Evolutionary conservation across 331 rosid genomes (phyloP), one percentile per base, ranked within the genome.

Genomic region (Malus hybrid): DNA sequence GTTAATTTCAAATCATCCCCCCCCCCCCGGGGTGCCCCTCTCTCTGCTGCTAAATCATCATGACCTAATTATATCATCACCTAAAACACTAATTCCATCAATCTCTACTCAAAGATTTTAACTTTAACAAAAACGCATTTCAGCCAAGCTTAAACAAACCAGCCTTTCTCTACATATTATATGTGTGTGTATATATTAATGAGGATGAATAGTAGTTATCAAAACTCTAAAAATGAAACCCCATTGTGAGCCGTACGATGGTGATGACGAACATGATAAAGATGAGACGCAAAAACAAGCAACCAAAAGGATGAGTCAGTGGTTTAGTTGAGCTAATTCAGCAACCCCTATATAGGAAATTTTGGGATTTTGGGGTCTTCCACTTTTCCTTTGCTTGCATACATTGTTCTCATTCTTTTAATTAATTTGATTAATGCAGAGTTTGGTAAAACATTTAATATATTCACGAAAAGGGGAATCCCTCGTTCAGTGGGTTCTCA

Each of bases 1-100:
- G 56, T 46, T 67, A 64, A 67, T 72, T 32, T 50, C 44, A 68
- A 71, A 81, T 68, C 44, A 67, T 73, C 20, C 16, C 36, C 39
- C 73, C 39, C 8, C 24, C 8, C 24, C 46, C 69, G 9, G 36
- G 36, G 2, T 2, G 39, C 16, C 31, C 5, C 28, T 5, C 9
- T 69, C 18, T 29, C 36, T 59, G 46, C 46, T 39, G 79, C 78
- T 62, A 48, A 62, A 69, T 77, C 80, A 82, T 73, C 73, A 77
- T 82, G 85, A 82, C 85, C 85, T 73, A 77, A 77, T 77, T 65
- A 77, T 62, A 16, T 71, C 79, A 77, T 82, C 85, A 69, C 73
- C 60, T 22, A n/a, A 16, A 50, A 7, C 27, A 36, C 18, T 33
- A 74, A 10, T 27, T 15, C 20, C 60, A 15, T 29, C 62, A 22